Evolutionary conservation across 331 rosid genomes (phyloP), one percentile per base, ranked within the genome.

Genomic region (Malus hybrid): DNA sequence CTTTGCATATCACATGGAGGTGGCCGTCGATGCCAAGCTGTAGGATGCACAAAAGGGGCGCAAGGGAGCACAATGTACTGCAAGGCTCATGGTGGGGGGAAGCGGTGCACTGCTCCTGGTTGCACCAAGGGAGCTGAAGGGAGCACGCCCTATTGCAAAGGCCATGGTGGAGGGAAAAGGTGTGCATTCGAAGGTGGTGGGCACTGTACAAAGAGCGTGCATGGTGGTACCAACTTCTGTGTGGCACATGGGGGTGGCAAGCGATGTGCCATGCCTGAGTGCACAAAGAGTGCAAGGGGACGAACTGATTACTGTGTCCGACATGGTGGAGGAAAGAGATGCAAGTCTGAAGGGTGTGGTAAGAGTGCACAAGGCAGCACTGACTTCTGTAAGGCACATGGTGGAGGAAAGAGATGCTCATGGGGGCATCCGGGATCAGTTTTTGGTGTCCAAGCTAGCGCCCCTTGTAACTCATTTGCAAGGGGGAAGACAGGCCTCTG

Each of bases 171-270:
- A 42, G 98, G 98, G 14, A 93, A 88, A 85, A 86, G 98, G 67
- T 93, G 98, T 76, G 91, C 97, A 32, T 93, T 76, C 71, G 92
- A 85, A 78, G 96, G 97, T 76, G 96, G 97, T 24, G 97, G 90
- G 64, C 70, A 84, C 44, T 93, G 98, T 80, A 67, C 92, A 7
- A 93, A 93, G 83, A 93, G 98, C 67, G 98, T 93, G 55, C 98
- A 93, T 79, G 98, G 98, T 39, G 98, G 98, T 61, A 93, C 98
- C 73, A 93, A 86, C 75, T 93, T 85, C 83, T 93, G 98, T 77
- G 98, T 93, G 78, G 98, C 98, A 70, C 98, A 93, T 77, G 98
- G 98, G 65, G 98, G 98, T 73, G 98, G 98, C 48, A 93, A 93
- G 88, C 83, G 98, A 78, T 93, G 98, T 80, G 91, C 97, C 65